Evolutionary conservation across 331 rosid species (phyloP), one percentile per base, ranked within the genome.

Genomic region (Stylosanthes scabra): DNA sequence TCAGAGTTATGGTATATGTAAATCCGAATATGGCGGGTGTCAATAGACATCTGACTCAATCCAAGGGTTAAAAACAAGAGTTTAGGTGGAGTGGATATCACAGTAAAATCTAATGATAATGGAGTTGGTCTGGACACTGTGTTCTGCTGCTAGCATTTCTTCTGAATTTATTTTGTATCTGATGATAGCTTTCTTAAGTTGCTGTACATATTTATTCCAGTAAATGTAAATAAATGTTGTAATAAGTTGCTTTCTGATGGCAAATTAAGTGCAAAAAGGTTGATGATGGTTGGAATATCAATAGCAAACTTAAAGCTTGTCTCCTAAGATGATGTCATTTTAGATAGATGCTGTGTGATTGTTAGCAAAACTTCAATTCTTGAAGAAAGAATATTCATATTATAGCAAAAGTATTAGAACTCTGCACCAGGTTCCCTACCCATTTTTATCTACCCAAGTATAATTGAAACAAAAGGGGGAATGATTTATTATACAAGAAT

Each of bases 171-270:
- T 31, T 31, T 31, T 3, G 37, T 31, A 50, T 63, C 34, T 50
- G 51, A 41, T 39, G 50, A 12, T 55, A 29, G 65, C 34, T 73
- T 51, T 58, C 63, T 52, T 68, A 62, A 16, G 63, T 63, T 77
- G 45, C 31, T 85, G 88, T 85, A 82, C 68, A 85, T 72, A 64
- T 64, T 14, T 15, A 13, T 44, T 73, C 66, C 60, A 47, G 47
- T 63, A 75, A 75, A 81, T 81, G 69, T 69, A 74, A 37, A 71
- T 74, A 52, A 6, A 51, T 46, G 42, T 59, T 34, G 62, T 14
- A 61, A 77, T 14, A 61, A 77, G 54, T 55, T 71, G 59, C 62
- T 55, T 75, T 40, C 15, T 47, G 29, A 37, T 46, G 47, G 40
- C 14, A 11, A 12, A 50, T 47, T 1, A 27, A 46, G 64, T 74